These are phyloP conservation scores for Protomyces pachydermus DNA, from an alignment of 1,139 yeast genomes.

Conservation along the genomic window DNA sequence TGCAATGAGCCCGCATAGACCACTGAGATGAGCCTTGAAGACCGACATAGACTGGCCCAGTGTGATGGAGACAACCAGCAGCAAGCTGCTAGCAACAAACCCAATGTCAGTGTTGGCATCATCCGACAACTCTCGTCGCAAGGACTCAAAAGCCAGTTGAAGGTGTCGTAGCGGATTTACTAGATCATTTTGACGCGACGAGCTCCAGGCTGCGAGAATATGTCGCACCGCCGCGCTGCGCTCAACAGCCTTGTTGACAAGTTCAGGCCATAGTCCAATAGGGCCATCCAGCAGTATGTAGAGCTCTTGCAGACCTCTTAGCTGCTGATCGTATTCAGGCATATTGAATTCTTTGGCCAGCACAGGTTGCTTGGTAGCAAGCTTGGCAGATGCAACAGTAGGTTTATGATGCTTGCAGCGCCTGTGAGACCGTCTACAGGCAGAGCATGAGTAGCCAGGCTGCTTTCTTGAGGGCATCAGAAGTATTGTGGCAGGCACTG, in stretches of 20 bases:
- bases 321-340: not conserved
- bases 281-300: not conserved
- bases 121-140: not conserved
- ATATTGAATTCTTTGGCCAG: not conserved
- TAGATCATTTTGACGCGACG: not conserved
- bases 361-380: not conserved
- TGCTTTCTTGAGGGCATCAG: not conserved
- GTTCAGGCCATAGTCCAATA: not conserved
- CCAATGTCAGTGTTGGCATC: not conserved
- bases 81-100: not conserved
- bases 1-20: not conserved
- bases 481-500: not conserved
- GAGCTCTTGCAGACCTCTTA: not conserved
- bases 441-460: conserved; percentile 23
- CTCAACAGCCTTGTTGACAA: not conserved
- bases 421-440: conserved; percentile 1
- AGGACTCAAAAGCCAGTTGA: not conserved
- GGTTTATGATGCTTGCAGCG: not conserved
- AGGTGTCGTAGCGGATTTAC: not conserved
- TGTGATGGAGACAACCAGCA: not conserved
- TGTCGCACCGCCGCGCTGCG: conserved; percentile 3
- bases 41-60: not conserved
- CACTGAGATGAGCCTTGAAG: conserved; percentile 2
- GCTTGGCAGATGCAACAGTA: not conserved
- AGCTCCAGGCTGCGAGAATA: not conserved